Percentiles rank a stretch among this genome's conserved stretches.
Conservation (phyloP, 768 basidiomycete species). For the Pleurotus pulmonarius region DNA sequence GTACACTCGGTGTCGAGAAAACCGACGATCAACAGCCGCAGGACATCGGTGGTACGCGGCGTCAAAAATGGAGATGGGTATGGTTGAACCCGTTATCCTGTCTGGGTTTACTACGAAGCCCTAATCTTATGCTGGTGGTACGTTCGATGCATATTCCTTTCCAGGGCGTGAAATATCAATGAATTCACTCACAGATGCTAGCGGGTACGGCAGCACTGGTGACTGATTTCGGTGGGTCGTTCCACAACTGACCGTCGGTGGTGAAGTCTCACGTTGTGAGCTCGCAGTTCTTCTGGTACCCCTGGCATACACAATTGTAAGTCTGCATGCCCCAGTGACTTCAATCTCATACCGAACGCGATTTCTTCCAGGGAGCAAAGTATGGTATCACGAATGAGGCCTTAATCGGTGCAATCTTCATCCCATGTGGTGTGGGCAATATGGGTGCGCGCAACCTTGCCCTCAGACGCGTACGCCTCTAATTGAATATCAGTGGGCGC, state of each 20-base stretch:
- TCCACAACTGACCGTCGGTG: neutral
- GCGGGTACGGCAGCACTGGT: conserved; percentile 15
- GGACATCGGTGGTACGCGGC: neutral
- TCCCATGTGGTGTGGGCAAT: conserved; percentile 38
- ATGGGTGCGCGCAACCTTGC: conserved; percentile 23
- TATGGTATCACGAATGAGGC: conserved; percentile 40
- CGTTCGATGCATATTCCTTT: conserved; percentile 16
- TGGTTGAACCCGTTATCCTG: conserved; percentile 60
- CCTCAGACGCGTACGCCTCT: neutral
- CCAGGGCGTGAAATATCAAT: no score
- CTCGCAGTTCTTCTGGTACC: conserved; percentile 34
- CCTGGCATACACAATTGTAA: conserved; percentile 48
- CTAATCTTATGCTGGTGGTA: conserved; percentile 54
- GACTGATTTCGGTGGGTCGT: conserved; percentile 34
- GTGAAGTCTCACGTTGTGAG: no score
- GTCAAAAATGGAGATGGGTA: conserved; percentile 24
- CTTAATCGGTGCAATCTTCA: conserved; percentile 36
- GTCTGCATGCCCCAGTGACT: conserved; percentile 10
- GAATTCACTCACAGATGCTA: neutral
- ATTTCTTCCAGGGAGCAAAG: conserved; percentile 30
- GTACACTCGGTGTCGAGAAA: conserved; percentile 51
- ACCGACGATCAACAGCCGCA: neutral
- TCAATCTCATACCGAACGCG: neutral
- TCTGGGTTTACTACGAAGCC: conserved; percentile 50
- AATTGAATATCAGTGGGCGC: conserved; percentile 37